phyloP scores from a whole-genome alignment of 1,139 yeast genomes.

The Nakaseomyces delphensis region DNA sequence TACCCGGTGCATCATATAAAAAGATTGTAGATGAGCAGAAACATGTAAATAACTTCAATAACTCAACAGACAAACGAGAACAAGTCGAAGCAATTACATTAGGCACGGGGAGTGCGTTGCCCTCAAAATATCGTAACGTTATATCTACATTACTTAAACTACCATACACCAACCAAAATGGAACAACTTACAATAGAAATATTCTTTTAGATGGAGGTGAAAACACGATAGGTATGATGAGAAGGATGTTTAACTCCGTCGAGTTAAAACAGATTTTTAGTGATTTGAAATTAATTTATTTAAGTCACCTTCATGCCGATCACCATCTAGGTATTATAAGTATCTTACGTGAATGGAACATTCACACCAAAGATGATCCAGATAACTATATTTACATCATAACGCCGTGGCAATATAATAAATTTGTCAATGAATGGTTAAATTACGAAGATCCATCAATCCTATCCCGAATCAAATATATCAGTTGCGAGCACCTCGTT shows the following conservation, averaged over 20 bases:
- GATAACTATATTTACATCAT: conserved; percentile 44
- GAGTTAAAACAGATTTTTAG: conserved; percentile 34
- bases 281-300: conserved; percentile 57
- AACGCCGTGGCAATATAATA: conserved; percentile 67
- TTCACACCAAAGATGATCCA: conserved; percentile 27
- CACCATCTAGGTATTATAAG: conserved; percentile 84
- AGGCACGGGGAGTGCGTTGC: conserved; percentile 94
- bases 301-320: conserved; percentile 95
- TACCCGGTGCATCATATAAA: conserved; percentile 14
- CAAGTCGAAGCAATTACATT: conserved; percentile 67
- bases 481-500: conserved; percentile 62
- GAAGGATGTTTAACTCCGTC: conserved; percentile 50
- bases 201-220: conserved; percentile 87
- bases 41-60: conserved; percentile 20
- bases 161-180: conserved; percentile 38
- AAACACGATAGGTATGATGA: conserved; percentile 69
- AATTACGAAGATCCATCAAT: conserved; percentile 41
- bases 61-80: conserved; percentile 27
- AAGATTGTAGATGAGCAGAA: conserved; percentile 16
- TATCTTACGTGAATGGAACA: conserved; percentile 61
- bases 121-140: conserved; percentile 78
- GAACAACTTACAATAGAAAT: conserved; percentile 35
- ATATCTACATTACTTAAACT: conserved; percentile 66
- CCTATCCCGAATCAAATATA: conserved; percentile 42
- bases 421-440: conserved; percentile 66